Evolutionary conservation across 768 basidiomycete genomes (phyloP), one percentile per base, ranked within the genome.

Genomic region (Saitozyma podzolica): DNA sequence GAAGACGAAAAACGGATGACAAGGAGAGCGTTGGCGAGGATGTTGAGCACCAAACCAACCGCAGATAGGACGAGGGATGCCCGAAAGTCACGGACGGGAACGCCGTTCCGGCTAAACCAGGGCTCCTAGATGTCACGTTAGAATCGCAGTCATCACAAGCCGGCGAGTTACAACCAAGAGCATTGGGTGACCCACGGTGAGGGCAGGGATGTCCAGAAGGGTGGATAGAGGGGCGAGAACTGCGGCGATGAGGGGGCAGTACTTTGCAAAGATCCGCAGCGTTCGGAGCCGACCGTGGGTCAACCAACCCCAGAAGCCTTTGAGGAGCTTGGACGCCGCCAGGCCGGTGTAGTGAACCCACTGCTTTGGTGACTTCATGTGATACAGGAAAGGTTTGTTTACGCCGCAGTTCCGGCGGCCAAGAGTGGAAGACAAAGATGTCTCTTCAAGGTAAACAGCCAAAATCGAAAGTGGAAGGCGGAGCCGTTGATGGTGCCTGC

Each of bases 201-300:
- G 60, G 2, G 78, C 80, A 5, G 80, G 80, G 20, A 81, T 80
- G 53, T 81, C 80, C 14, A 80, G 54, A 50, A 81, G 62, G 17
- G 78, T 80, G 5, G 75, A 68, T 7, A 81, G 62, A 2, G 80
- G 80, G 7, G 80, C 80, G 5, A 79, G 51, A 17, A 80, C 68
- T 9, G 80, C 78, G 1, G 78, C 72, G 14, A 79, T 59, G 37
- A 81, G 59, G 2, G 79, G 79, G 57, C 69, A 72, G 50, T 73
- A 69, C 39, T 70, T 65, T 29, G 65, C 65, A 42, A 73, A 56
- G 17, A 40, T 58, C 41, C 29, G 29, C 29, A 29, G 29, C 29
- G 29, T 29, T 29, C 29, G 29, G 29, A 29, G 29, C 2, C 29
- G 29, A 29, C 29, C 29, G 29, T 29, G 29, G 29, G 29, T 29